Evolutionary conservation across 768 basidiomycete genomes (phyloP).

Genomic region (Aureoboletus auriporus): DNA sequence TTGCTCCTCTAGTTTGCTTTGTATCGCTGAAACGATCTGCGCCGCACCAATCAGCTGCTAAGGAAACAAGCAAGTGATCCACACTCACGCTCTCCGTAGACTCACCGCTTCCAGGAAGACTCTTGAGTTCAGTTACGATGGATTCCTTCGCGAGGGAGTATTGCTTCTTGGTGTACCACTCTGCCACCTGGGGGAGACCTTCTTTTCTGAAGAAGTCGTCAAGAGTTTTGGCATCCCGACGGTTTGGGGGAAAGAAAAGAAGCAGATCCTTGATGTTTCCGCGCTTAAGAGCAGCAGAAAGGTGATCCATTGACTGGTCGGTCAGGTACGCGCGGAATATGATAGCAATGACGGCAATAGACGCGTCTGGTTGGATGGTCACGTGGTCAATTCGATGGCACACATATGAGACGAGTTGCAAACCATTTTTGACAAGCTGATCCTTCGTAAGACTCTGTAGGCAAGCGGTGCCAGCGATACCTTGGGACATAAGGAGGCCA

Average conservation of each 20-base stretch:
- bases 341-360: constrained; percentile 68
- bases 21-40: constrained; percentile 76
- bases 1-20: constrained; percentile 65
- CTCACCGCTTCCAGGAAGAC: constrained; percentile 68
- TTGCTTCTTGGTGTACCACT: constrained; percentile 94
- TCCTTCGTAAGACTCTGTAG: constrained; percentile 86
- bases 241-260: constrained; percentile 83
- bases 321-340: constrained; percentile 80
- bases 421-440: constrained; percentile 93
- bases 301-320: constrained; percentile 87
- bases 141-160: constrained; percentile 77
- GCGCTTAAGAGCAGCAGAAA: constrained; percentile 75
- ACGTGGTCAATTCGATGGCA: background rate
- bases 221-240: constrained; percentile 66
- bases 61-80: background rate
- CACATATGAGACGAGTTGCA: constrained; percentile 7
- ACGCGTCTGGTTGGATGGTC: constrained; percentile 52
- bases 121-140: constrained; percentile 64
- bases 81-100: constrained; percentile 58
- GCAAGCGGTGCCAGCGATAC: constrained; percentile 73
- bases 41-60: constrained; percentile 7
- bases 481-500: constrained; percentile 81
- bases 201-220: constrained; percentile 87
- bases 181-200: constrained; percentile 73
- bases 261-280: constrained; percentile 84